Evolutionary conservation across 2,329 filamentous ascomycete species (phyloP), one percentile per base, ranked within the genome.

Genomic region (Saccharata proteae): DNA sequence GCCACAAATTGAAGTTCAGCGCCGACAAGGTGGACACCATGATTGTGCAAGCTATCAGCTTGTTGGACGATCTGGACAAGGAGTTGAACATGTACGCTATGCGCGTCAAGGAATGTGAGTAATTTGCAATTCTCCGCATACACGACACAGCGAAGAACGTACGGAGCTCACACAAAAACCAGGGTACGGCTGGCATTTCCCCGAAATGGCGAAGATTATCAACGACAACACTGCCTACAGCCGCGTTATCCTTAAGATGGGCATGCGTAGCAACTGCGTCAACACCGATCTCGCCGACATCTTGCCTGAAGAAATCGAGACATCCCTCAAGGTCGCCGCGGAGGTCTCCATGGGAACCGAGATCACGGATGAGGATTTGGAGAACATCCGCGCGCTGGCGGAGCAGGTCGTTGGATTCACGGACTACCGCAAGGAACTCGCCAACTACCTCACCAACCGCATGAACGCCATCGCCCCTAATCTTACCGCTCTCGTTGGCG

Each of bases 141-240:
- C n/a, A n/a, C n/a, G n/a, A n/a, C n/a, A n/a, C n/a, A n/a, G n/a
- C n/a, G n/a, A n/a, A n/a, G n/a, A n/a, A n/a, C n/a, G n/a, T n/a
- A n/a, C n/a, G n/a, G n/a, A n/a, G n/a, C n/a, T n/a, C n/a, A n/a
- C n/a, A n/a, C n/a, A n/a, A n/a, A n/a, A n/a, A n/a, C n/a, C n/a
- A n/a, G n/a, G n/a, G 90, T 98, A 98, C 56, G 90, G 90, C 50
- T 98, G 90, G 90, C 90, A 96, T 62, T 98, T 96, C 67, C 90
- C 90, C 23, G 90, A 98, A 66, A 77, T 98, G 71, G 86, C 83
- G 52, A 88, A 86, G 64, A 93, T 93, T 52, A 71, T 94, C 45
- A 92, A 92, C 59, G 90, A 98, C 69, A 98, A 98, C 62, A 65
- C 93, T 40, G 86, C 86, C 42, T 98, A 93, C 56, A 77, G 86